Evolutionary conservation across 1,284 basidiomycete genomes (phyloP), one percentile per base, ranked within the genome.

Genomic region (Schizophyllum amplum): DNA sequence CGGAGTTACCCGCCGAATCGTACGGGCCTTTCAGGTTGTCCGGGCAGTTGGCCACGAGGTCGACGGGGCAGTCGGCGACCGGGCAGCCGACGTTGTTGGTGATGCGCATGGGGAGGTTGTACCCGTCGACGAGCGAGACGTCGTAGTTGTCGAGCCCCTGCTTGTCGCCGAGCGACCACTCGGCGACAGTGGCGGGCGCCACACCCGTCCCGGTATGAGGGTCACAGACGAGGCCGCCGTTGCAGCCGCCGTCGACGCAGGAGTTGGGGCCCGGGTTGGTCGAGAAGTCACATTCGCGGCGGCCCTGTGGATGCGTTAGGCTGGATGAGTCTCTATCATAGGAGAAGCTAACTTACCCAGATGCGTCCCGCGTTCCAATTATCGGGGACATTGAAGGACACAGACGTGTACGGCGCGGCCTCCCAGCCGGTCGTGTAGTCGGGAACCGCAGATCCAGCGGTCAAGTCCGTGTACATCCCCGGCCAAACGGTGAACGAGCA

Each of bases 201-300:
- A 58, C 59, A 9, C 58, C 58, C 23, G 59, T 60, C 9, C 59
- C 59, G 26, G 56, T 57, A 46, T 49, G 57, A 5, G 27, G 33
- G 42, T 57, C 59, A 25, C 59, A 60, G 5, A 69, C 60, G 13
- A 82, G 68, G 24, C 82, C 81, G 24, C 82, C 82, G 59, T 78
- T 78, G 61, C 78, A 81, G 33, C 78, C 79, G 24, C 81, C 80
- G 56, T 72, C 71, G 3, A 78, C 58, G 59, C 81, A 83, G 5
- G 79, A 77, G 59, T 74, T 78, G 1, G 80, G 74, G 11, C 76
- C 78, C 2, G 74, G 72, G 59, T 72, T 74, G 5, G 53, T 66
- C 26, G 65, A 63, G 64, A 80, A 79, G 60, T 78, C 65, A 60
- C 79, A 81, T 64, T 76, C 69, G 13, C 74, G 71, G 22, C 56